Conservation (phyloP, 805 yeast species). For the Ogataea allantospora region DNA sequence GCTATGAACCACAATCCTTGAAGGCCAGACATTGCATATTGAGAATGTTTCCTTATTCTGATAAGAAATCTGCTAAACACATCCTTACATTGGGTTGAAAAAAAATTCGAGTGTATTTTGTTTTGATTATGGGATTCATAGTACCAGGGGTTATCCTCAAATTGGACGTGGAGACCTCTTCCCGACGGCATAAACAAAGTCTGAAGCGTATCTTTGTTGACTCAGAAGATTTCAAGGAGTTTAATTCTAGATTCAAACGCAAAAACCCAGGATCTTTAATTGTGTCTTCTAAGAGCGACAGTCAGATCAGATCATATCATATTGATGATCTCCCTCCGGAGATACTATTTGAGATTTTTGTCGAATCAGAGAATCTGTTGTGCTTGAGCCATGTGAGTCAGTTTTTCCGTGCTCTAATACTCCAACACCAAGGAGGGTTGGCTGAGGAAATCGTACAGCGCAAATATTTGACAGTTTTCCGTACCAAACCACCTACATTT, state of each 20-base stretch:
- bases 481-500: conserved; percentile 5
- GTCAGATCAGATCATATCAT: background rate
- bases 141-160: conserved; percentile 12
- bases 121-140: conserved; percentile 14
- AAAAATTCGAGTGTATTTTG: conserved; percentile 1
- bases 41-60: background rate
- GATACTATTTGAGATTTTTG: conserved; percentile 18
- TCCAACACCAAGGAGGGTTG: conserved; percentile 10
- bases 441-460: conserved; percentile 9
- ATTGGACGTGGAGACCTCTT: conserved; percentile 5
- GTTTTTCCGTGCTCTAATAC: conserved; percentile 11
- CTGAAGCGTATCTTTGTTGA: conserved; percentile 9
- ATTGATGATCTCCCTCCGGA: conserved; percentile 22
- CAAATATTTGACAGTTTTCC: conserved; percentile 4
- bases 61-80: conserved; percentile 1
- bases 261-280: background rate
- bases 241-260: conserved; percentile 7
- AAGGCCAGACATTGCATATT: background rate
- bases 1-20: conserved; percentile 2
- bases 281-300: background rate
- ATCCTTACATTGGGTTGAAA: background rate
- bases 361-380: conserved; percentile 14
- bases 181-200: conserved; percentile 8
- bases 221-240: conserved; percentile 3
- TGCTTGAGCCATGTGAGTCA: conserved; percentile 8